Evolutionary conservation across 306 rosid species (phyloP), one percentile per base, ranked within the genome.

Genomic region (Dalbergia cultrata): DNA sequence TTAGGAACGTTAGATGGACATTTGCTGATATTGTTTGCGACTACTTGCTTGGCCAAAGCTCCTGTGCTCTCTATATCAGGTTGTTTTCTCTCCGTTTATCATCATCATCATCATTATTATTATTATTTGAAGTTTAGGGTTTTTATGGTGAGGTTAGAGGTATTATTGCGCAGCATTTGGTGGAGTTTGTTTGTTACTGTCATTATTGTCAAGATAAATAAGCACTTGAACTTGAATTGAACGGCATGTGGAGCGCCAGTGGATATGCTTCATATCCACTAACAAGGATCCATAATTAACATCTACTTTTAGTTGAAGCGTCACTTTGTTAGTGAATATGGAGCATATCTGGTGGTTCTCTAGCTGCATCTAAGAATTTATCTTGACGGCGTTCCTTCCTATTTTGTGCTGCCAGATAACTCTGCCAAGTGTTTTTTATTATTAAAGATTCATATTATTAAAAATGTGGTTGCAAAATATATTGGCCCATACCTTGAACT

Each of bases 41-140:
- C 86, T 95, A 85, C 89, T 81, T 95, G 80, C 96, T 95, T 52
- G 97, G 99, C 43, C 95, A 89, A 75, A 86, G 88, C 88, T 91
- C 98, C 9, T 95, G 97, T 83, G 99, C 98, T 41, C 95, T 95
- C 67, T 95, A 95, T 83, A 77, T 95, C 84, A 95, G 99, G 99
- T 95, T 87, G 5, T 63, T 66, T 84, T 53, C 50, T 21, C 67
- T 74, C 50, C 65, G 52, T 44, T 57, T 13, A 37, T 49, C 43
- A 14, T n/a, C n/a, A n/a, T n/a, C n/a, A n/a, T n/a, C n/a, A n/a
- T n/a, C n/a, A n/a, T n/a, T n/a, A n/a, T 17, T 76, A 62, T 56
- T 19, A 13, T 7, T 43, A 4, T 43, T 64, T 13, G 60, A 54
- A 54, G 13, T 26, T 58, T 37, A 14, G 39, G n/a, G 34, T 67